phyloP scores from a whole-genome alignment of 805 yeast species.

The Starmerella bombicola region DNA sequence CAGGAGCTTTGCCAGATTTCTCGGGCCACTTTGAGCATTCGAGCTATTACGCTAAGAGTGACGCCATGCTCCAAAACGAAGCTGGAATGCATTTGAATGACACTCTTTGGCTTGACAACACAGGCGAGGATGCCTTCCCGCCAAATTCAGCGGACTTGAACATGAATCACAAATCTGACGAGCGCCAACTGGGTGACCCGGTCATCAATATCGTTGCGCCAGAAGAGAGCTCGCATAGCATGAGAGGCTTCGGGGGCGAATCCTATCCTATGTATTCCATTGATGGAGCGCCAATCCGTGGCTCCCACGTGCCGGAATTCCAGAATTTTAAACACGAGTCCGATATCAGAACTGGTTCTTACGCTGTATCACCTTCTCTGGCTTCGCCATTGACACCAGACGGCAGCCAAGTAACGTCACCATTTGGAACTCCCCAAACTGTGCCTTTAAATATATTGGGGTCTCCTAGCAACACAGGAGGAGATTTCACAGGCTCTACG shows the following conservation, averaged over 20 bases:
- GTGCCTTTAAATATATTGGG: background rate
- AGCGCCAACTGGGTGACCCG: too few species aligned
- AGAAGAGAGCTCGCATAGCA: background rate
- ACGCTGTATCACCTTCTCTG: constrained; percentile 1
- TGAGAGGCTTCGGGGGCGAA: constrained; percentile 5
- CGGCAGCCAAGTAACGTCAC: background rate
- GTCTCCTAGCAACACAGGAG: background rate
- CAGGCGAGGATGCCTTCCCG: too few species aligned
- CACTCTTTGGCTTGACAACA: too few species aligned
- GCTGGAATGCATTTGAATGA: too few species aligned
- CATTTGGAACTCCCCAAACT: constrained; percentile 4
- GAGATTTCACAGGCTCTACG: background rate
- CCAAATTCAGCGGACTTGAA: too few species aligned
- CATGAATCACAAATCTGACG: too few species aligned
- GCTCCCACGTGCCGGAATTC: constrained; percentile 4
- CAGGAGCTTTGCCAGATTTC: too few species aligned
- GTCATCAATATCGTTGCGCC: constrained; percentile 20
- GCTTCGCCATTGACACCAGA: background rate
- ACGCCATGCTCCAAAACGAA: too few species aligned
- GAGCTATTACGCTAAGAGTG: too few species aligned
- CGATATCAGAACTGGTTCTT: background rate
- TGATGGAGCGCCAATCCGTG: constrained; percentile 13
- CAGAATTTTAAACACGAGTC: background rate
- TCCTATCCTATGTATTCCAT: constrained; percentile 17
- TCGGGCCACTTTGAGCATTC: too few species aligned